phyloP scores from a whole-genome alignment of 202 grass and related monocot genomes.

The Cymbopogon flexuosus region DNA sequence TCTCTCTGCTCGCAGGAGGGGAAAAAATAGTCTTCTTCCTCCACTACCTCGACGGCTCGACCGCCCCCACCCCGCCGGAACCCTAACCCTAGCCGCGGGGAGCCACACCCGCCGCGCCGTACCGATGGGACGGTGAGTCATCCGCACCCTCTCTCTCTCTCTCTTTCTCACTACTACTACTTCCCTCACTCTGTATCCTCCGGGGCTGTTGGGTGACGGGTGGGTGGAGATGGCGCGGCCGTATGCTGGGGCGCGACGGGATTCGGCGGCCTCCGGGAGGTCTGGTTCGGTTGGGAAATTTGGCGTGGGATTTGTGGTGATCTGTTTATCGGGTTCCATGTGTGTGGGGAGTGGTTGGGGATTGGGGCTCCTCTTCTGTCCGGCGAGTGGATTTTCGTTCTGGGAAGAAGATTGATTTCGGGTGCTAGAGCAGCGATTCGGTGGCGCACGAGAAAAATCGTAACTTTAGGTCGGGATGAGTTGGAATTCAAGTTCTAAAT shows the following conservation, averaged over 20 bases:
- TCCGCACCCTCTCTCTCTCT: background rate
- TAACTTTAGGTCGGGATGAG: background rate
- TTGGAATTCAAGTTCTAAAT: background rate
- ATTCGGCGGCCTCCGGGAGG: background rate
- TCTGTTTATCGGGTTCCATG: background rate
- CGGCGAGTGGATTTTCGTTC: background rate
- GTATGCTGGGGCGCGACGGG: background rate
- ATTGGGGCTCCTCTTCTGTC: too few species aligned
- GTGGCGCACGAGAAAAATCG: background rate
- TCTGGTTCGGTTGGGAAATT: background rate
- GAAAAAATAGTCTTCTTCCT: background rate
- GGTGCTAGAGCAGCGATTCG: too few species aligned
- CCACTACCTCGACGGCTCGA: background rate
- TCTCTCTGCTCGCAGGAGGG: background rate
- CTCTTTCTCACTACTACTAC: background rate
- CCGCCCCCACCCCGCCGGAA: background rate
- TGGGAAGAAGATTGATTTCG: background rate
- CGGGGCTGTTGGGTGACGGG: too few species aligned
- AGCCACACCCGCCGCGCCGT: background rate
- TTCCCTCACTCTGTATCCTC: background rate
- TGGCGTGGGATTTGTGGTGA: background rate
- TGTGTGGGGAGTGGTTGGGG: background rate
- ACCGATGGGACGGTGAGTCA: background rate
- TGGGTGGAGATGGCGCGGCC: background rate
- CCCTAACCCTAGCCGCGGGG: slow-evolving; percentile 30